phyloP scores from a whole-genome alignment of 2,329 filamentous ascomycete genomes.

The Ascochyta rabiei region DNA sequence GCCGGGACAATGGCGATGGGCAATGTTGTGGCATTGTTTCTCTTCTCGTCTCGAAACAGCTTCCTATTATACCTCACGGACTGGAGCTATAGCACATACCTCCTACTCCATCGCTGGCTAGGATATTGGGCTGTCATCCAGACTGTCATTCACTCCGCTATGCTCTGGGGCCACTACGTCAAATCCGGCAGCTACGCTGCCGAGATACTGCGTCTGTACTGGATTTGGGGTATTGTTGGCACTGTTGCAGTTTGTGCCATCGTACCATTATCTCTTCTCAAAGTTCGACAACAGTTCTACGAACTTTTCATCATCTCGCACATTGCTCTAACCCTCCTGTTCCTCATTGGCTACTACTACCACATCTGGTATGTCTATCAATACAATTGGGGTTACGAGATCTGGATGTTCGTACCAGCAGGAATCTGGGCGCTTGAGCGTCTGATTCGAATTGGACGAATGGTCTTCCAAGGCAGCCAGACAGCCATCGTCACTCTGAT shows the following conservation, averaged over 20 bases:
- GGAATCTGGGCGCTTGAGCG: conserved; percentile 57
- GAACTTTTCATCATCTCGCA: conserved; percentile 35
- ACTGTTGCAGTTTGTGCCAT: conserved; percentile 36
- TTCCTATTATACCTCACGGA: conserved; percentile 43
- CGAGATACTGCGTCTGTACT: conserved; percentile 32
- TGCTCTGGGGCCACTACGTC: background rate
- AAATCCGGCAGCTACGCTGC: conserved; percentile 10
- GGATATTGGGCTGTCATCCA: conserved; percentile 24
- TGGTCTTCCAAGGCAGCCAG: no score
- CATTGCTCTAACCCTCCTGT: conserved; percentile 30
- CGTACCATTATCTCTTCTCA: conserved; percentile 29
- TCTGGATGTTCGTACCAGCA: conserved; percentile 52
- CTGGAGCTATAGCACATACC: conserved; percentile 46
- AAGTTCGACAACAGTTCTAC: conserved; percentile 24
- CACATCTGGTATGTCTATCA: conserved; percentile 42
- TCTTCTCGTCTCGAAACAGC: conserved; percentile 38
- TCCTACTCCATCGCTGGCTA: conserved; percentile 43
- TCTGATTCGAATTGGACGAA: conserved; percentile 36
- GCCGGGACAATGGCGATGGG: background rate
- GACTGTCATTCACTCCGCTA: conserved; percentile 19
- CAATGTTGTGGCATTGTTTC: background rate
- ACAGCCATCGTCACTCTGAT: no score
- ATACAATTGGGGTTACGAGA: conserved; percentile 49
- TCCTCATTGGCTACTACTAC: conserved; percentile 40
- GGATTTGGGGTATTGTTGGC: conserved; percentile 47